Evolutionary conservation across 1,284 basidiomycete species (phyloP).

Genomic region (Rhodotorula sp.): DNA sequence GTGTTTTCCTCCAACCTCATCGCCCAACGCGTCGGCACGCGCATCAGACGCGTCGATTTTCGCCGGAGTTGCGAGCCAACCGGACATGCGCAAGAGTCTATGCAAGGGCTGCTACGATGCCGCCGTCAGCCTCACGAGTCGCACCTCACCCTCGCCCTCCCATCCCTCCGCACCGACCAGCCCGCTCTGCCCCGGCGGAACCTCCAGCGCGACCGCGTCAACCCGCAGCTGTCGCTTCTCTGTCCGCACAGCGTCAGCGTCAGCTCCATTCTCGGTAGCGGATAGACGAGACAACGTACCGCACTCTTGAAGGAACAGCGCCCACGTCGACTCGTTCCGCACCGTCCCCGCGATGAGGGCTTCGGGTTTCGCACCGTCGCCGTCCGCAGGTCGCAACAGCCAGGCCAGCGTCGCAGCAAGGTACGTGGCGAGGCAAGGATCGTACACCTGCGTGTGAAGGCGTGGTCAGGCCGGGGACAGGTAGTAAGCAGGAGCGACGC

Average conservation of each 20-base stretch:
- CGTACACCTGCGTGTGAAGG: constrained; percentile 33
- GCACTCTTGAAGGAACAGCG: constrained; percentile 24
- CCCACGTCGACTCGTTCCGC: constrained; percentile 35
- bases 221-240: constrained; percentile 1
- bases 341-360: constrained; percentile 39
- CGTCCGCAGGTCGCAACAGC: constrained; percentile 9
- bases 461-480: background rate
- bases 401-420: constrained; percentile 24
- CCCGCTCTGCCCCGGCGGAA: constrained; percentile 8
- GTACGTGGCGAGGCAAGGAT: constrained; percentile 16
- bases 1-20: background rate
- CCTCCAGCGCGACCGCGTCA: constrained; percentile 14
- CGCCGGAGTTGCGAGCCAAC: background rate
- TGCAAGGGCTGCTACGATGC: background rate
- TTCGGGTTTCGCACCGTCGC: background rate
- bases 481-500: background rate
- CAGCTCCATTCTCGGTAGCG: too few relatives aligned
- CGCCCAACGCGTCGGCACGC: background rate
- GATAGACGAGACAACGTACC: constrained; percentile 3
- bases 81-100: background rate
- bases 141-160: constrained; percentile 37
- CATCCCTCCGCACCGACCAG: constrained; percentile 41
- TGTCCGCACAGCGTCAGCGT: background rate
- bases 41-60: background rate
- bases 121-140: constrained; percentile 21